phyloP scores from a whole-genome alignment of 257 asterid species.

The Solanum corneliomulleri region DNA sequence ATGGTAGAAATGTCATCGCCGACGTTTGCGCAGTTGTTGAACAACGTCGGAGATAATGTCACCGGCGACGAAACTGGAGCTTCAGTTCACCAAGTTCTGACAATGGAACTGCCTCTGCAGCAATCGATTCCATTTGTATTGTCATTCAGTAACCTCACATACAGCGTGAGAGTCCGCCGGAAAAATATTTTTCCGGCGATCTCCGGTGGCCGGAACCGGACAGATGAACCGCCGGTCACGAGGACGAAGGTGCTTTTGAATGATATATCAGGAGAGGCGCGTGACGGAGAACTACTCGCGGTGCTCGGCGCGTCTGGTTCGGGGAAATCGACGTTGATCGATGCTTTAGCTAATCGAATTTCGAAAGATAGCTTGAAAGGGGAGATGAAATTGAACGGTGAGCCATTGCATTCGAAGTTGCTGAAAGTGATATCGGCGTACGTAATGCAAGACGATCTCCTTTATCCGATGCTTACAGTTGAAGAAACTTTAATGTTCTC shows the following conservation, averaged over 20 bases:
- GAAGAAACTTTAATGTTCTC: not conserved
- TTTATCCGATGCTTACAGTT: not conserved
- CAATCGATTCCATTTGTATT: conserved; percentile 46
- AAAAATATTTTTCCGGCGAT: not conserved
- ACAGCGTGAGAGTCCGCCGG: conserved; percentile 28
- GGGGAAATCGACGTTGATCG: conserved; percentile 39
- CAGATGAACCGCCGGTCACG: conserved; percentile 3
- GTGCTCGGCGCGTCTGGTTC: conserved; percentile 42
- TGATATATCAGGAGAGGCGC: conserved; percentile 37
- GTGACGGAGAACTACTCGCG: conserved; percentile 34
- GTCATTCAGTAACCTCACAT: conserved; percentile 46
- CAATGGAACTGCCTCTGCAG: conserved; percentile 12
- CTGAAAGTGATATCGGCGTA: conserved; percentile 37
- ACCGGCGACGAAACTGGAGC: conserved; percentile 24
- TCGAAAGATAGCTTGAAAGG: conserved; percentile 36
- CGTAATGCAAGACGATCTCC: not conserved
- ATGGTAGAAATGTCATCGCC: conserved; percentile 17
- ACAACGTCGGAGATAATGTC: conserved; percentile 30
- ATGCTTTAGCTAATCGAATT: conserved; percentile 34
- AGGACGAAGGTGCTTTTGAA: conserved; percentile 20
- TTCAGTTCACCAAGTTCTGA: conserved; percentile 39
- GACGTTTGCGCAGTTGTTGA: conserved; percentile 35
- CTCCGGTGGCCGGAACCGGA: not conserved
- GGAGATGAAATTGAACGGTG: conserved; percentile 25
- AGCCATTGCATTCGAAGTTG: conserved; percentile 17